Evolutionary conservation across 169 alveolate species (phyloP).

Genomic region (Cryptosporidium xiaoi): DNA sequence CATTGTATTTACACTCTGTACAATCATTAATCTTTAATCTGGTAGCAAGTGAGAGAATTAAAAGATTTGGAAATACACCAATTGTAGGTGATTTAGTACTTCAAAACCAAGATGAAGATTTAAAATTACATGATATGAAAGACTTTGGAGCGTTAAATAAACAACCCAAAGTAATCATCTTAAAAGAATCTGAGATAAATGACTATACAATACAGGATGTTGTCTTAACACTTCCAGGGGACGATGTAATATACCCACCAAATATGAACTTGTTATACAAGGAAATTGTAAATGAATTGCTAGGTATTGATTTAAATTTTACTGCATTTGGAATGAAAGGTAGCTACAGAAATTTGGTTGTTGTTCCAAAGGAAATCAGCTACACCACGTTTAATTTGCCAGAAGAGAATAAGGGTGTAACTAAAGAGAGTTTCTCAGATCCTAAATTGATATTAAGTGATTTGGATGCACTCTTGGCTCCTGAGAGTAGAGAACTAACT

Average conservation of each 20-base stretch:
- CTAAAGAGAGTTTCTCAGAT: constrained; percentile 45
- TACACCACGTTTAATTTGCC: constrained; percentile 77
- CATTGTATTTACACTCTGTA: constrained; percentile 92
- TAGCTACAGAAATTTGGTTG: constrained; percentile 85
- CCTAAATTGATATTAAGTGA: constrained; percentile 58
- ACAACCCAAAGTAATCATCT: constrained; percentile 78
- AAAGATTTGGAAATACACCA: constrained; percentile 85
- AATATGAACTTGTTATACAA: constrained; percentile 74
- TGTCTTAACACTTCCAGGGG: constrained; percentile 93
- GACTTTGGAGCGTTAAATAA: constrained; percentile 11
- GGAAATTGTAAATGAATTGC: constrained; percentile 77
- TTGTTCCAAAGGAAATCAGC: constrained; percentile 81
- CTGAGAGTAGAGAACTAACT: too few relatives aligned
- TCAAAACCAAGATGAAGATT: constrained; percentile 79
- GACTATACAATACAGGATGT: constrained; percentile 87
- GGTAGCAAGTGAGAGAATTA: constrained; percentile 87
- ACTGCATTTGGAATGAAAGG: constrained; percentile 82
- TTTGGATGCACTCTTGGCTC: constrained; percentile 24
- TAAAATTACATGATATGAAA: constrained; percentile 73
- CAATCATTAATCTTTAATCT: constrained; percentile 92
- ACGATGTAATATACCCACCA: constrained; percentile 83
- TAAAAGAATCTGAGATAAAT: constrained; percentile 73
- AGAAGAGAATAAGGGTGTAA: constrained; percentile 68
- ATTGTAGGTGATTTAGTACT: constrained; percentile 83
- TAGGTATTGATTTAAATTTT: constrained; percentile 79